These are phyloP conservation scores for Nothophoma quercina DNA, from an alignment of 2,329 filamentous ascomycete genomes.

Conservation along the genomic window DNA sequence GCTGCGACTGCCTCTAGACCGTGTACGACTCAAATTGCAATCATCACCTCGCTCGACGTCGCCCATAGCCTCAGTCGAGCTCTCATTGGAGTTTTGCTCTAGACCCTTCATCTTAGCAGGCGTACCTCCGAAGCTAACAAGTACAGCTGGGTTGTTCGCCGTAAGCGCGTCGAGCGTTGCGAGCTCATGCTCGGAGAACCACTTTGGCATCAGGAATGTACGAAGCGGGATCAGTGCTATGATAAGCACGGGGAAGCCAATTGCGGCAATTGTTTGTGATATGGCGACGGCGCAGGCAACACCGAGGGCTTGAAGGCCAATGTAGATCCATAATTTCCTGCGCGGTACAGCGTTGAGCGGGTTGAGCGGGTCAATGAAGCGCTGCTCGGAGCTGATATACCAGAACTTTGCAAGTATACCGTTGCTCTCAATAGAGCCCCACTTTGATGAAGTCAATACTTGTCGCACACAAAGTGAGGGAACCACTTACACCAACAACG, in stretches of 20 bases:
- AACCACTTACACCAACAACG: constrained; percentile 56
- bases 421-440: constrained; percentile 56
- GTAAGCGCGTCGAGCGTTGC: constrained; percentile 60
- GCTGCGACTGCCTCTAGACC: constrained; percentile 15
- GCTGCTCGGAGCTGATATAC: constrained; percentile 55
- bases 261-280: constrained; percentile 64
- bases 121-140: constrained; percentile 60
- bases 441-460: constrained; percentile 32
- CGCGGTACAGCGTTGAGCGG: constrained; percentile 54
- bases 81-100: constrained; percentile 30
- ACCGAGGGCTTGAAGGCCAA: constrained; percentile 57
- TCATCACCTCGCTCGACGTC: constrained; percentile 17
- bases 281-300: constrained; percentile 62
- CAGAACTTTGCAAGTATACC: constrained; percentile 59
- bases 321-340: constrained; percentile 57
- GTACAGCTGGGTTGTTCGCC: constrained; percentile 59
- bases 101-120: constrained; percentile 45
- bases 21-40: constrained; percentile 4
- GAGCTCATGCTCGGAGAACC: constrained; percentile 59
- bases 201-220: constrained; percentile 57
- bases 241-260: constrained; percentile 65
- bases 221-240: constrained; percentile 63
- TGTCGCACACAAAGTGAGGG: background rate
- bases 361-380: constrained; percentile 58
- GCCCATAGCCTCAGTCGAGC: constrained; percentile 18